Evolutionary conservation across 1,284 basidiomycete species (phyloP).

Genomic region (Tylopilus sp.): DNA sequence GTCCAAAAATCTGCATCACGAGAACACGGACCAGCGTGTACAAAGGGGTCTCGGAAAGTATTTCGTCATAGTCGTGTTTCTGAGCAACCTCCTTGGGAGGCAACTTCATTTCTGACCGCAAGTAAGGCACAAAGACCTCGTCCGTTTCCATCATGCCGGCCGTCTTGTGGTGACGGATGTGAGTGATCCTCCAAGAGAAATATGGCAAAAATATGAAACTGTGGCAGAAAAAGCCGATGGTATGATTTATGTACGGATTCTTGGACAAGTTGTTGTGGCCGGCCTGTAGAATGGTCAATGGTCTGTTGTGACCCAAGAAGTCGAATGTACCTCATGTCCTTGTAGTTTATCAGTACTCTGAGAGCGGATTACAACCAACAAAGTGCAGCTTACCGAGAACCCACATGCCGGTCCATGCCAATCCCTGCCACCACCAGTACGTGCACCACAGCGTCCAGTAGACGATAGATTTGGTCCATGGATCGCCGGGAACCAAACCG

Average conservation of each 20-base stretch:
- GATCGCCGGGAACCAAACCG: neutral
- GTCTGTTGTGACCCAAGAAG: too few relatives aligned
- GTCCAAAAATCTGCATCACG: conserved; percentile 11
- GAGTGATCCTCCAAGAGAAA: conserved; percentile 12
- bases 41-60: conserved; percentile 12
- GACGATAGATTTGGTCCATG: neutral
- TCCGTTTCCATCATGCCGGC: conserved; percentile 10
- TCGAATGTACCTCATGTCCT: conserved; percentile 5
- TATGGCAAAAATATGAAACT: conserved; percentile 15
- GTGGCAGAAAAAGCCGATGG: conserved; percentile 11
- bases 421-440: conserved; percentile 15
- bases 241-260: conserved; percentile 5
- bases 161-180: conserved; percentile 9
- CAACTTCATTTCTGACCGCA: conserved; percentile 9
- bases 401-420: conserved; percentile 10
- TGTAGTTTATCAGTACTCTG: neutral
- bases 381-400: conserved; percentile 8
- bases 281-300: neutral
- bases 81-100: conserved; percentile 10
- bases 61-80: conserved; percentile 9
- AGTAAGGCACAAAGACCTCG: conserved; percentile 6
- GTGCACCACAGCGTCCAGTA: conserved; percentile 12
- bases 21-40: conserved; percentile 3
- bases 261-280: conserved; percentile 11
- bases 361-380: neutral